phyloP scores from a whole-genome alignment of 805 yeast species.

The Priceomyces fermenticarens region DNA sequence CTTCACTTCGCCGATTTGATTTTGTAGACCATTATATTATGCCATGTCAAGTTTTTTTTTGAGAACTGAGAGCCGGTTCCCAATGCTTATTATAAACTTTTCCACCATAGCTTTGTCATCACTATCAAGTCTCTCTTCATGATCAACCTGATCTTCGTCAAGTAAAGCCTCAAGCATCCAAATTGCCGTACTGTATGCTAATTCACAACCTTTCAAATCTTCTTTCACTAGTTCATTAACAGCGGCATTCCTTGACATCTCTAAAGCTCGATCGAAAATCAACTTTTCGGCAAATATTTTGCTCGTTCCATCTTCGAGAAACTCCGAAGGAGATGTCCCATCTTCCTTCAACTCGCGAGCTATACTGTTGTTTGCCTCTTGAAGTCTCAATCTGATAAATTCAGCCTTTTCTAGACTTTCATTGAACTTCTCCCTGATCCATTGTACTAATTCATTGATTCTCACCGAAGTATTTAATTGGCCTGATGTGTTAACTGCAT shows the following conservation, averaged over 20 bases:
- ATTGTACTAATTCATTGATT: constrained; percentile 75
- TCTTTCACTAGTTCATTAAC: constrained; percentile 77
- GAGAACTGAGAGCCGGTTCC: constrained; percentile 71
- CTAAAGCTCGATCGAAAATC: constrained; percentile 90
- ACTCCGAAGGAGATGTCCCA: background rate
- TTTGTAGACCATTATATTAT: background rate
- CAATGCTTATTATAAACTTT: constrained; percentile 78
- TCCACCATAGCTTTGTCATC: constrained; percentile 76
- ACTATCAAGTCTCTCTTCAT: constrained; percentile 52
- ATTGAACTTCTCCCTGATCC: constrained; percentile 87
- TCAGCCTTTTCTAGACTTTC: constrained; percentile 90
- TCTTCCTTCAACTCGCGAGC: constrained; percentile 14
- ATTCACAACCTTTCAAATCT: constrained; percentile 74
- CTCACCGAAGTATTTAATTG: constrained; percentile 28
- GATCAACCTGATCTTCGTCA: constrained; percentile 40
- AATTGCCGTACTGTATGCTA: constrained; percentile 84
- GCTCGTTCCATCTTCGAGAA: constrained; percentile 4
- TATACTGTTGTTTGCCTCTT: constrained; percentile 44
- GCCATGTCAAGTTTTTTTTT: constrained; percentile 48
- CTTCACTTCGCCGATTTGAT: background rate
- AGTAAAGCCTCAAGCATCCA: constrained; percentile 94
- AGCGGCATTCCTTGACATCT: constrained; percentile 89
- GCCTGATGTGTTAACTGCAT: constrained; percentile 2
- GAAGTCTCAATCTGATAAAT: constrained; percentile 56
- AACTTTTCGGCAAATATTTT: constrained; percentile 73